Conservation (phyloP, 2,329 filamentous ascomycete species). For the Calonectria honghensis region DNA sequence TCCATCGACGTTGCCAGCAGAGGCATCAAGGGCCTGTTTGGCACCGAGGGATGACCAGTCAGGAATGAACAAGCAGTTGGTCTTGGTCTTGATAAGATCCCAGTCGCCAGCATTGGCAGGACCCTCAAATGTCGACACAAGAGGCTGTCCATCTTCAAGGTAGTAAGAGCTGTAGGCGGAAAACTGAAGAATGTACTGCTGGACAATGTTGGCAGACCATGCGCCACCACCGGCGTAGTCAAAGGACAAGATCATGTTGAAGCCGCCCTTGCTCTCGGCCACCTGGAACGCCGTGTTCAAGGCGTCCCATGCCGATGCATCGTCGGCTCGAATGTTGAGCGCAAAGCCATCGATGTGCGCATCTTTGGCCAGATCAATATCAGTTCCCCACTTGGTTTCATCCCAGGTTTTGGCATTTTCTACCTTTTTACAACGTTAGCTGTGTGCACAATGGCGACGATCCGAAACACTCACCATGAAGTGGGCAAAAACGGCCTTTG, state of each 20-base stretch:
- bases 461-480: constrained; percentile 10
- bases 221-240: constrained; percentile 14
- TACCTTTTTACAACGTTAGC: constrained; percentile 1
- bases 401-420: constrained; percentile 32
- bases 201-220: constrained; percentile 18
- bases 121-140: constrained; percentile 38
- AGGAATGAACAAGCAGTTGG: constrained; percentile 23
- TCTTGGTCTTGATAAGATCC: constrained; percentile 19
- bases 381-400: constrained; percentile 17
- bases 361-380: constrained; percentile 18
- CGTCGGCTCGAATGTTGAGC: constrained; percentile 23
- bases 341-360: constrained; percentile 25
- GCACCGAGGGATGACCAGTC: constrained; percentile 38
- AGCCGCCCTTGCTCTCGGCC: constrained; percentile 2
- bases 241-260: constrained; percentile 15
- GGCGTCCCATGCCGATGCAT: constrained; percentile 12
- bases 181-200: constrained; percentile 28
- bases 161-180: constrained; percentile 26
- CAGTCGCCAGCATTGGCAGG: constrained; percentile 30
- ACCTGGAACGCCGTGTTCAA: constrained; percentile 18
- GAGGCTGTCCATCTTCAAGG: constrained; percentile 17
- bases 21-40: constrained; percentile 18
- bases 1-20: constrained; percentile 18
- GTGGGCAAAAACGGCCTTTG: constrained; percentile 22
- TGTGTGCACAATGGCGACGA: not conserved